Evolutionary conservation across 768 basidiomycete genomes (phyloP).

Genomic region (Phaeotremella skinneri): DNA sequence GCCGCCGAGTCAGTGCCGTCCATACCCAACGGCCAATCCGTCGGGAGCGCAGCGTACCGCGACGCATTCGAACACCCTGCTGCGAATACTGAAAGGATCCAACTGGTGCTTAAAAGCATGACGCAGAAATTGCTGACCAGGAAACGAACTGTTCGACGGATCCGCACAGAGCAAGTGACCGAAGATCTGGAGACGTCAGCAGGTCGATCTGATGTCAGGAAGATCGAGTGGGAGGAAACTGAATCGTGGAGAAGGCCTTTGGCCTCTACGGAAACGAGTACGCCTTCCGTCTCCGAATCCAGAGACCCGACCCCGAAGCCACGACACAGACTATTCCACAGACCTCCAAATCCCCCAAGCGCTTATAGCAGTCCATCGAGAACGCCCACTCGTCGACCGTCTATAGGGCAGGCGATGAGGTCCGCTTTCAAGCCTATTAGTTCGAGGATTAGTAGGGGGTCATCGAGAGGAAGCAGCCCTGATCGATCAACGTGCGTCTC

Average conservation of each 20-base stretch:
- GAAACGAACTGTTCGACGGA: conserved; percentile 37
- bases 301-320: not conserved
- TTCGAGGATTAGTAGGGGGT: not conserved
- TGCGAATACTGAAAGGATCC: conserved; percentile 36
- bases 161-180: conserved; percentile 12
- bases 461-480: not conserved
- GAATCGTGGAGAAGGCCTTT: not conserved
- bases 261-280: not conserved
- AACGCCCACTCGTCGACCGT: not conserved
- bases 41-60: conserved; percentile 18
- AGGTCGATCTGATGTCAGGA: conserved; percentile 12
- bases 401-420: not conserved
- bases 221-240: conserved; percentile 12
- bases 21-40: conserved; percentile 19
- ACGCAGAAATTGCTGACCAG: conserved; percentile 47
- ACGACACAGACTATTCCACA: not conserved
- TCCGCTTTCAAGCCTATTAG: conserved; percentile 1
- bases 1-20: conserved; percentile 10
- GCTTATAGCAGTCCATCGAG: not conserved
- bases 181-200: not conserved
- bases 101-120: conserved; percentile 48
- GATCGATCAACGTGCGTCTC: not conserved
- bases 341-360: not conserved
- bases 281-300: not conserved
- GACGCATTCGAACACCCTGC: conserved; percentile 43